phyloP scores from a whole-genome alignment of 163 green algal species.

The Scenedesmus sp. region DNA sequence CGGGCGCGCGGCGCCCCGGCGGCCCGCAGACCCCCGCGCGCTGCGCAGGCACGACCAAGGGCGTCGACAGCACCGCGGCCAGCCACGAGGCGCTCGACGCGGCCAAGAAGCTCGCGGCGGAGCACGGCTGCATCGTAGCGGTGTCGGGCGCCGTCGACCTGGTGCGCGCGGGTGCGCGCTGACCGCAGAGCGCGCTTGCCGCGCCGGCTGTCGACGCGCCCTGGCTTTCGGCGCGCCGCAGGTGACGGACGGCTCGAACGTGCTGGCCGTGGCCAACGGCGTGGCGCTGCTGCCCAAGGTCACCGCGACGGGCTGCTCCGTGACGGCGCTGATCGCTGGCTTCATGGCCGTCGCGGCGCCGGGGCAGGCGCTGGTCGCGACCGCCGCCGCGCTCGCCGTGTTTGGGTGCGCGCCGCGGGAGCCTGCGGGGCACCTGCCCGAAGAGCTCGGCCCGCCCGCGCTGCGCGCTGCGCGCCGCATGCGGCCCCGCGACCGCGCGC shows the following conservation, averaged over 20 bases:
- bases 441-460: no score
- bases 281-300: constrained; percentile 75
- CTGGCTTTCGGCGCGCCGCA: no score
- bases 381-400: constrained; percentile 71
- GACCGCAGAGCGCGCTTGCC: no score
- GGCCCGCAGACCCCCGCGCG: no score
- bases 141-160: constrained; percentile 66
- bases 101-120: constrained; percentile 66
- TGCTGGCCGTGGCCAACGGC: constrained; percentile 75
- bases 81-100: constrained; percentile 67
- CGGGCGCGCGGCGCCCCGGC: no score
- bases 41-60: constrained; percentile 51
- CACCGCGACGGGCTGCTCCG: constrained; percentile 84
- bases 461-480: no score
- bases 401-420: constrained; percentile 80
- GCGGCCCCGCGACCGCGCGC: no score
- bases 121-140: constrained; percentile 76
- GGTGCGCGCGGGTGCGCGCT: constrained; percentile 17
- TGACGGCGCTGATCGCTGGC: constrained; percentile 85
- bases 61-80: constrained; percentile 79
- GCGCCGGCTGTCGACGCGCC: no score
- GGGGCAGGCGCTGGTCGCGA: constrained; percentile 63
- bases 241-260: constrained; percentile 75
- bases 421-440: no score
- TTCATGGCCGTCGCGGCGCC: constrained; percentile 64